Evolutionary conservation across 2,329 filamentous ascomycete species (phyloP), one percentile per base, ranked within the genome.

Genomic region (Hymenotorrendiella dingleyae): DNA sequence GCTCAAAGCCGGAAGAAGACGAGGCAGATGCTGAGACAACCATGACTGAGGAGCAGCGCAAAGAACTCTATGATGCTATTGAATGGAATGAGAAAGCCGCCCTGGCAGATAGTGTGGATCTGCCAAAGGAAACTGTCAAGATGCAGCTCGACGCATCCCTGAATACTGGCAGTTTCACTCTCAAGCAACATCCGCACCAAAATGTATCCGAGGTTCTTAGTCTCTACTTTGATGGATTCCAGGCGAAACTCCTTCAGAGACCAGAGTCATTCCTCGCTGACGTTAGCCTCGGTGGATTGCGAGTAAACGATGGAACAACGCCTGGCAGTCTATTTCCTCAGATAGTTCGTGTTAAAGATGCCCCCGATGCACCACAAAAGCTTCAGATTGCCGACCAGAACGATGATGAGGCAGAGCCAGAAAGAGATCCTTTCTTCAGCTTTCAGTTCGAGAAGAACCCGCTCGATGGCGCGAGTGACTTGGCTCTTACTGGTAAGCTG

Each of bases 41-140:
- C 46, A 94, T 98, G 74, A 94, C 87, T 0, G 93, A 98, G 48
- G 83, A 97, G 64, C 90, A 99, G 62, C 83, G 91, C 30, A 89
- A 97, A 62, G 91, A 98, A 65, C 76, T 99, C 8, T 98, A 97
- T 63, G 84, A 94, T 54, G 94, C 88, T 37, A 99, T 99, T 56
- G 93, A 97, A 57, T 99, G 91, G 82, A 87, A 98, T 49, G 93
- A 99, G 65, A 97, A 96, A 70, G 82, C 90, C 47, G 86, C 85
- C 2, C 74, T 98, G 28, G 75, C 88, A 0, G 89, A 95, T 53
- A 83, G 85, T 30, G 82, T 99, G 3, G 93, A 98, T 54, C 73
- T 89, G 23, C 94, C 94, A 0, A 80, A 86, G 41, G 93, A 99
- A 55, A 88, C 88, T 8, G 75, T 98, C 57, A 96, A 97, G 65